Base-by-base conservation (phyloP, 139 green algal genomes). In the Microglena sp. region DNA sequence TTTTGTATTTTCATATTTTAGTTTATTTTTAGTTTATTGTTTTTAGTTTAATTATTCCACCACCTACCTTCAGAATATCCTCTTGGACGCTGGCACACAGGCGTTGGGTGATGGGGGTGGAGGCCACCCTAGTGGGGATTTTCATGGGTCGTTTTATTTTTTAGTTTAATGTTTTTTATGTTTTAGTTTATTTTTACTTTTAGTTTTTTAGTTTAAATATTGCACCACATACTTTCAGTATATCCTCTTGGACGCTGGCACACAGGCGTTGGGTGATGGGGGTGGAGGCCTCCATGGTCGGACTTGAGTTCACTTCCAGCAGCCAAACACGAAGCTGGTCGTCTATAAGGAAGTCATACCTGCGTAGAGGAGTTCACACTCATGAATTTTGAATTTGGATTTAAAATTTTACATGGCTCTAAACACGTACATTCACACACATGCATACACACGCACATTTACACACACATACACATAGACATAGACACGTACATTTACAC, bases 241-340 rank as follows among this genome's bases (percentile, higher is more conserved):
- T 36, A 45, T 36, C 2, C 31, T 63, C 66, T 44, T 66, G 69
- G 34, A 76, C 69, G 4, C 57, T 56, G 1, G 55, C 55, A 30
- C 69, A 77, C 60, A 77, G 71, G 60, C 66, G 5, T 4, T 65
- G 57, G 15, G 71, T 77, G 60, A 91, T 68, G n/a, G 73, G 53
- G 0, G 74, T 79, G 35, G 78, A 75, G 15, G 74, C 61, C 35
- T 74, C 68, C 64, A 91, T 67, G 4, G 79, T 76, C 8, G 84
- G 84, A 0, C 68, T 79, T 3, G 69, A 78, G 75, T 91, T 89
- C 28, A 87, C 60, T 72, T 88, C 82, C 65, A 88, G 62, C 57
- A 91, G 78, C 82, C 82, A 89, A 30, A 78, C 71, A 1, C 61
- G 59, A 44, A 88, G 74, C 40, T 74, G 35, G 43, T 69, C 71